These are phyloP conservation scores for Hyaloscypha variabilis DNA, from an alignment of 495 filamentous ascomycete species.

Conservation along the genomic window DNA sequence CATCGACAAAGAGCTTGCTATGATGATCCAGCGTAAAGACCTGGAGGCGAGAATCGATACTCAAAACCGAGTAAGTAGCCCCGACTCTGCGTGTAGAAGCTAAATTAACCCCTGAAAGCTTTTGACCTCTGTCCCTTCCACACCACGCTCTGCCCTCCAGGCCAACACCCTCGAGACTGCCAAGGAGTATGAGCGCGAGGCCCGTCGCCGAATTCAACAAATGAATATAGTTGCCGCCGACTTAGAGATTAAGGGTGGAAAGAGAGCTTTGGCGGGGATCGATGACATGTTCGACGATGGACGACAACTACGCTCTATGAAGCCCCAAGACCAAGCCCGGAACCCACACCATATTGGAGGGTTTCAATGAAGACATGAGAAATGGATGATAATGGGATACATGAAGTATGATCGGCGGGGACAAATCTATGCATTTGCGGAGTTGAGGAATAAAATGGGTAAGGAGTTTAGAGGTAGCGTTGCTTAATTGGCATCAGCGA, in stretches of 20 bases:
- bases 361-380: conserved; percentile 5
- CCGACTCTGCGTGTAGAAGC: background rate
- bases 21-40: conserved; percentile 70
- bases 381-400: background rate
- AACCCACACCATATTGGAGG: background rate
- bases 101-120: conserved; percentile 43
- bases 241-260: conserved; percentile 62
- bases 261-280: conserved; percentile 3
- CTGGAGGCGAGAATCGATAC: conserved; percentile 85
- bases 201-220: conserved; percentile 72
- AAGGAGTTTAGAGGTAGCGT: background rate
- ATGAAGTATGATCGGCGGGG: background rate
- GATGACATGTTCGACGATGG: conserved; percentile 13
- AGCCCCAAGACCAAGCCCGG: too few relatives aligned
- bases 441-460: conserved; percentile 3
- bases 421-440: conserved; percentile 8
- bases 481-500: background rate
- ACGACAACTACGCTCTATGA: conserved; percentile 9
- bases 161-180: conserved; percentile 64
- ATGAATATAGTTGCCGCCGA: conserved; percentile 75
- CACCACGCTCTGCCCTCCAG: conserved; percentile 71
- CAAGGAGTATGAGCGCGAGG: conserved; percentile 69
- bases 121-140: conserved; percentile 66
- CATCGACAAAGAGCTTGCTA: conserved; percentile 75
- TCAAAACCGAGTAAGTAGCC: conserved; percentile 63